Base-by-base conservation (phyloP, 192 early-diverging fungal genomes). In the Backusella westeae region DNA sequence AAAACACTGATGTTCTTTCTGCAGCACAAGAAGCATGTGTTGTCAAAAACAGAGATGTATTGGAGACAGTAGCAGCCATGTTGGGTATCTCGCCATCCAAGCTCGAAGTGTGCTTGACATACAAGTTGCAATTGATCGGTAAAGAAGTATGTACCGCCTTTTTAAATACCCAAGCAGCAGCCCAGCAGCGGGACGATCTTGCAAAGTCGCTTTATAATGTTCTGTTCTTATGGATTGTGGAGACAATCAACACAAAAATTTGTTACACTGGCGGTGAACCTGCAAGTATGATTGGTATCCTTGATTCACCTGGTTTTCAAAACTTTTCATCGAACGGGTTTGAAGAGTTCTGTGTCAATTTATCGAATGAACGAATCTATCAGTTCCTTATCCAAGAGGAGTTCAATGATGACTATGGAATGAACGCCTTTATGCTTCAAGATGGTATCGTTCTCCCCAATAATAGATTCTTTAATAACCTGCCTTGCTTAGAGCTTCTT, bases 161-260 rank as follows among this genome's bases (percentile, higher is more conserved):
- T 56, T 84, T 96, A 59, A 91, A 92, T 74, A 81, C 86, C 36
- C 88, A 86, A 23, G 89, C 86, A 19, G 95, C 95, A 0, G 71
- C 52, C 0, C 77, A 82, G 14, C 93, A 94, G 81, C 87, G 95
- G 46, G 92, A 96, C 75, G 77, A 80, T 7, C 83, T 96, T 8
- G 90, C 93, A 6, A 85, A 84, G 46, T 82, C 89, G 1, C 85
- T 96, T 32, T 96, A 95, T 80, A 87, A 87, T 29, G 84, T 93
- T 3, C 53, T 94, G n/a, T 92, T 94, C 80, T 80, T 83, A 52
- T 95, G 93, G 93, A 76, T 96, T 36, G 82, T 94, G 3, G 94
- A 95, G 74, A 86, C 86, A 76, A 84, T 96, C 76, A 96, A 96
- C 83, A 85, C 83, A 14, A 86, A 91, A 29, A 68, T 95, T 9